phyloP scores from a whole-genome alignment of 805 yeast genomes.

The Kodamaea hsintzibuensis region DNA sequence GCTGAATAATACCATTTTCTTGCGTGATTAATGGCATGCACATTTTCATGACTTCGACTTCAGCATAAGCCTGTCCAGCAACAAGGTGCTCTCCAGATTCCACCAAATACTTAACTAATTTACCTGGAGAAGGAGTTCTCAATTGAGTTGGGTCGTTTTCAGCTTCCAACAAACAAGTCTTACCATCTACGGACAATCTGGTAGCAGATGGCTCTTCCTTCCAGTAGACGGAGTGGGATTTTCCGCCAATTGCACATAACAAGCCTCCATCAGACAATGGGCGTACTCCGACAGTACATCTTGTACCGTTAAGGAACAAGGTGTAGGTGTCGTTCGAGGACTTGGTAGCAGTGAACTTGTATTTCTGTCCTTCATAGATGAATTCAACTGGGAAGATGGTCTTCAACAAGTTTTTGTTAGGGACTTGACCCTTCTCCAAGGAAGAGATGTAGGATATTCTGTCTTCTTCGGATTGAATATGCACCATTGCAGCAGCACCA shows the following conservation, averaged over 20 bases:
- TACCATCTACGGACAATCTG: slow-evolving; percentile 90
- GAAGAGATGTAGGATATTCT: slow-evolving; percentile 67
- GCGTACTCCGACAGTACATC: slow-evolving; percentile 83
- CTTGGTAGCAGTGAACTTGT: slow-evolving; percentile 93
- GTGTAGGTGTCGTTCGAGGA: slow-evolving; percentile 85
- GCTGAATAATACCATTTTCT: slow-evolving; percentile 90
- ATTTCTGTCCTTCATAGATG: slow-evolving; percentile 90
- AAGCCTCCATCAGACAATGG: slow-evolving; percentile 95
- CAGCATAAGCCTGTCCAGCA: slow-evolving; percentile 95
- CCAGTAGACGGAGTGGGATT: slow-evolving; percentile 95
- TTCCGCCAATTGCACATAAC: slow-evolving; percentile 84
- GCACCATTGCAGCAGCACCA: slow-evolving; percentile 98
- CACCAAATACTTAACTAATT: slow-evolving; percentile 87
- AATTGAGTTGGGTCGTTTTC: slow-evolving; percentile 99
- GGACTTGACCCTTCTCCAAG: slow-evolving; percentile 95
- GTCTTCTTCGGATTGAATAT: slow-evolving; percentile 70
- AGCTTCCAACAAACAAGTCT: slow-evolving; percentile 89
- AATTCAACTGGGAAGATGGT: slow-evolving; percentile 92
- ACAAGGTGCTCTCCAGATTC: slow-evolving; percentile 92
- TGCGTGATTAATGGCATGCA: slow-evolving; percentile 95
- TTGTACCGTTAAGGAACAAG: slow-evolving; percentile 89
- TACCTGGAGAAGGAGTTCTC: slow-evolving; percentile 99
- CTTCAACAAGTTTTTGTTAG: slow-evolving; percentile 74
- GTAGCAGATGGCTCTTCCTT: slow-evolving; percentile 97
- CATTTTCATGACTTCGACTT: slow-evolving; percentile 99